These are phyloP conservation scores for Termitomyces sp. DNA, from an alignment of 768 basidiomycete species.

Conservation along the genomic window DNA sequence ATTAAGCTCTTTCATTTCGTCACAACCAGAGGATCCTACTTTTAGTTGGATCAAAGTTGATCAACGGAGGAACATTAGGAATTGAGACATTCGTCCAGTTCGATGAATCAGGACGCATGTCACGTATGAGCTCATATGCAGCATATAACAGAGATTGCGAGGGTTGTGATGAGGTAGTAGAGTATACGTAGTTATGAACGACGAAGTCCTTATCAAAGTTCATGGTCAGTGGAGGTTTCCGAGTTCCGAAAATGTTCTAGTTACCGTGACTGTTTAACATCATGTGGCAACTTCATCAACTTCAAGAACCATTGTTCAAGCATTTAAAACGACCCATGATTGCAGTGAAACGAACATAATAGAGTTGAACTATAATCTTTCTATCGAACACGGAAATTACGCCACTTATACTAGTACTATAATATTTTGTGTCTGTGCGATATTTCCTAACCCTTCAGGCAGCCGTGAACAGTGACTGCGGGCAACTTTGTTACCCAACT, in stretches of 20 bases:
- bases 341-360: not conserved
- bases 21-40: not conserved
- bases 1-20: not conserved
- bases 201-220: not conserved
- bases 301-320: not conserved
- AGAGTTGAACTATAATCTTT: not conserved
- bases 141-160: not conserved
- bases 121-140: slow-evolving; percentile 1
- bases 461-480: no score
- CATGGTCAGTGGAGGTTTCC: not conserved
- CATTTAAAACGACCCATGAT: no score
- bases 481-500: no score
- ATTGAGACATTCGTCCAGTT: not conserved
- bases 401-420: not conserved
- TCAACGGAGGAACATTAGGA: not conserved
- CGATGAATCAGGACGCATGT: not conserved
- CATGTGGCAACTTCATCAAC: no score
- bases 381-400: not conserved
- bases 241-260: not conserved
- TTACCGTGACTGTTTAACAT: not conserved
- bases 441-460: no score
- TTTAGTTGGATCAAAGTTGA: not conserved
- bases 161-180: not conserved
- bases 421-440: no score
- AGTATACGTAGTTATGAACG: slow-evolving; percentile 3